Conservation (phyloP, 805 yeast genomes). For the Spathaspora arborariae region DNA sequence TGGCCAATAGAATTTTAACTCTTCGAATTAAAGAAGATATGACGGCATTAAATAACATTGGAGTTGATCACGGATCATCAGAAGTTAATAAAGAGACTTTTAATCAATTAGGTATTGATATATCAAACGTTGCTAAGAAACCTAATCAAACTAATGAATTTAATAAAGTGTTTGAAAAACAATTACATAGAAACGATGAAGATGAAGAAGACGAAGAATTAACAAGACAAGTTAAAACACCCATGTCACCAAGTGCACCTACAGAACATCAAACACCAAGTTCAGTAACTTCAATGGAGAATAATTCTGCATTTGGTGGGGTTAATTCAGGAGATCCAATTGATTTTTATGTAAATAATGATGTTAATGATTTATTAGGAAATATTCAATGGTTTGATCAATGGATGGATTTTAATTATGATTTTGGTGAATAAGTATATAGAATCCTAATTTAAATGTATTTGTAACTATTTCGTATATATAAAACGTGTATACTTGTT, state of each 20-base stretch:
- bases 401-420: slow-evolving; percentile 35
- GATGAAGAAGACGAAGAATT: not conserved
- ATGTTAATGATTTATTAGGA: slow-evolving; percentile 31
- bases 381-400: slow-evolving; percentile 56
- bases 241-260: not conserved
- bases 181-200: slow-evolving; percentile 11
- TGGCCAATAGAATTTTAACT: slow-evolving; percentile 49
- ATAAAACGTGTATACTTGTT: not conserved
- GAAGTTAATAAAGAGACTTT: slow-evolving; percentile 48
- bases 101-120: slow-evolving; percentile 40
- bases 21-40: slow-evolving; percentile 42
- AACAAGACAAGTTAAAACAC: not conserved
- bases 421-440: slow-evolving; percentile 1
- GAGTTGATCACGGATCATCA: slow-evolving; percentile 51
- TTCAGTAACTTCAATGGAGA: slow-evolving; percentile 5
- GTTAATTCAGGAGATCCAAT: slow-evolving; percentile 4
- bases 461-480: not conserved
- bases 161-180: slow-evolving; percentile 16
- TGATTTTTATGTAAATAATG: slow-evolving; percentile 10
- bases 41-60: slow-evolving; percentile 33
- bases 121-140: slow-evolving; percentile 1
- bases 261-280: slow-evolving; percentile 7
- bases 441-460: not conserved
- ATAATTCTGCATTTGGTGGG: slow-evolving; percentile 2
- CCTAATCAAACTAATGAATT: slow-evolving; percentile 13